Evolutionary conservation across 306 rosid genomes (phyloP), one percentile per base, ranked within the genome.

Genomic region (Cicer yamashitae): DNA sequence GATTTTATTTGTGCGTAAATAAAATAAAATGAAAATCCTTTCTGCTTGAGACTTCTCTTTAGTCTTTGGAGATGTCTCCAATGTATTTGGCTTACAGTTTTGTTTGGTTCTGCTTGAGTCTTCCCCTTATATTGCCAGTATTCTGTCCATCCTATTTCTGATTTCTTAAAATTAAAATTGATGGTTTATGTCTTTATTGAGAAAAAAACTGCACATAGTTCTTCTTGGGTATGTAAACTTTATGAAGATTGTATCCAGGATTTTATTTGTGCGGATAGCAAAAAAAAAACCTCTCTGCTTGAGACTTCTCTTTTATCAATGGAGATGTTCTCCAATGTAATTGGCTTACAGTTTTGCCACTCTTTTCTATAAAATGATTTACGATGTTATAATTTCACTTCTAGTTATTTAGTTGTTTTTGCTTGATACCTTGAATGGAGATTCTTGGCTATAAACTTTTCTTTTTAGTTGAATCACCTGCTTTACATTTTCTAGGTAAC

Each of bases 1-100:
- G 97, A 88, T 93, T 93, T 88, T 89, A 89, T 89, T 5, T 88
- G 97, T 91, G 98, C 93, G 72, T 72, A 91, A 15, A 91, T 39
- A 59, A 91, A 15, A 91, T 39, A 59, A 60, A 88, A 56, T 70
- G 0, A 53, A 38, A 52, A 78, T 78, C 97, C 96, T 75, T 72
- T 93, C 93, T 93, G 96, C 97, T 91, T 91, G 93, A 93, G 93
- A 77, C 83, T 61, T 87, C 92, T 89, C 83, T 85, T 46, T 48
- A 41, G 13, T 75, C 79, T 60, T 73, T 43, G 18, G 54, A 66
- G 39, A 20, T 44, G 71, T 17, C 89, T 93, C 96, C 98, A 93
- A 88, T 89, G 97, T 83, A 78, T 74, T 74, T 84, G 97, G 96
- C 77, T 89, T 79, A 91, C 85, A 88, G 72, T 79, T 67, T 46